Evolutionary conservation across 352 stramenopile genomes (phyloP), one percentile per base, ranked within the genome.

Genomic region (Globisporangium recalcitrans): DNA sequence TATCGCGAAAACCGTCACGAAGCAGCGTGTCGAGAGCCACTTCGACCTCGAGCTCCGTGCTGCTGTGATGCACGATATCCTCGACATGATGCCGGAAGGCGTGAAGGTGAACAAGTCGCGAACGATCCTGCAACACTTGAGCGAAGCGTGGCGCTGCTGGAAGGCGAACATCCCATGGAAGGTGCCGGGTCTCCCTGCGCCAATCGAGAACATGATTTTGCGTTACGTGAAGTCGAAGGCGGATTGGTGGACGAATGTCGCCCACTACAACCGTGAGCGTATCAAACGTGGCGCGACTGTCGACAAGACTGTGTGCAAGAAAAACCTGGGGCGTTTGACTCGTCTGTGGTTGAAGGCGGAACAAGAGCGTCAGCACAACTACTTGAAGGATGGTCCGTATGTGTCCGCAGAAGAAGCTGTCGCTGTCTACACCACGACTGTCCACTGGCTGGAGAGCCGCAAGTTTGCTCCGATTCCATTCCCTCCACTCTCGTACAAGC

Each of bases 111-210:
- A 99, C 80, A 99, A 99, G 84, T 95, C 87, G 21, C 80, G 97
- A 47, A 98, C 97, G 42, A 99, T 99, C 68, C 74, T 99, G 60
- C 96, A 98, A 65, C 98, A 99, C 77, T 80, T 99, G 60, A 98
- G 85, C 71, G 98, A 99, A 84, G 97, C 97, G 11, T 99, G 98
- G 87, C 85, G 95, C 21, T 98, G 95, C 84, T 98, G 92, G 91
- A 99, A 99, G 77, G 97, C 98, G 29, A 99, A 99, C 70, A 99
- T 99, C 77, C 97, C 97, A 3, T 99, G 98, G 98, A 99, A 99
- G 78, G 97, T 99, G n/a, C 97, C 98, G 13, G 97, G 98, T 14
- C 95, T 99, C 64, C 98, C 98, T 26, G 96, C 96, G 26, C 97
- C 97, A 0, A 98, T 99, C 68, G 98, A 99, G 67, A 99, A 99